Evolutionary conservation across 164 flowering plant genomes (phyloP).

Genomic region (Litsea cubeba): DNA sequence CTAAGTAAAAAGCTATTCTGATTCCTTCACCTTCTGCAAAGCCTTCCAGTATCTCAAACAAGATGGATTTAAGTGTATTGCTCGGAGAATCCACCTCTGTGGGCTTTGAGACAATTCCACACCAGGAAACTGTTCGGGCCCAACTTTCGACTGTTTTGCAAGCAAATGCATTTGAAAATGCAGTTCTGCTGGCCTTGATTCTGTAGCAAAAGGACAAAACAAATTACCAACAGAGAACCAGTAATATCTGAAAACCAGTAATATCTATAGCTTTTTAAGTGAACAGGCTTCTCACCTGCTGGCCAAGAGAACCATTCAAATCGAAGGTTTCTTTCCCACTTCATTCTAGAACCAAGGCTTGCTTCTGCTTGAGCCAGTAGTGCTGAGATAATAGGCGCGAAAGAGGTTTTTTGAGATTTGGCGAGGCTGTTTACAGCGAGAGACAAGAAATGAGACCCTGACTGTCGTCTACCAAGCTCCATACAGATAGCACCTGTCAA

Average conservation of each 20-base stretch:
- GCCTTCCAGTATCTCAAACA: constrained; percentile 81
- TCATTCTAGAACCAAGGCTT: constrained; percentile 63
- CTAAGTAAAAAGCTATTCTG: neutral
- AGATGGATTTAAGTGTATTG: constrained; percentile 89
- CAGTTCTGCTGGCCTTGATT: constrained; percentile 74
- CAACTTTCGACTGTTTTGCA: constrained; percentile 33
- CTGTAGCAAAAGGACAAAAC: constrained; percentile 30
- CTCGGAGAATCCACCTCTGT: constrained; percentile 55
- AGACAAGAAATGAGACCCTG: constrained; percentile 42
- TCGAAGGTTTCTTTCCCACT: constrained; percentile 64
- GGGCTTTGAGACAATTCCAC: constrained; percentile 38
- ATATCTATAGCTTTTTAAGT: too few relatives aligned
- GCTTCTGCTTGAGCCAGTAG: constrained; percentile 86
- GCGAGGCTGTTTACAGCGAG: constrained; percentile 58
- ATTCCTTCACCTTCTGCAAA: constrained; percentile 34
- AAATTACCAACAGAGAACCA: neutral
- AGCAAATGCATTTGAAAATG: constrained; percentile 89
- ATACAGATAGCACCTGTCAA: constrained; percentile 65
- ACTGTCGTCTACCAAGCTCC: constrained; percentile 62
- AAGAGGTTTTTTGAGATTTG: constrained; percentile 43
- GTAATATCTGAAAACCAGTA: neutral
- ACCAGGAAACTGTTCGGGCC: constrained; percentile 21
- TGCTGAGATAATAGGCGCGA: constrained; percentile 54
- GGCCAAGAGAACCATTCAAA: constrained; percentile 91
- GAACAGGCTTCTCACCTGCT: constrained; percentile 44